Evolutionary conservation across 2,329 filamentous ascomycete genomes (phyloP), one percentile per base, ranked within the genome.

Genomic region (Ascochyta clinopodiicola): DNA sequence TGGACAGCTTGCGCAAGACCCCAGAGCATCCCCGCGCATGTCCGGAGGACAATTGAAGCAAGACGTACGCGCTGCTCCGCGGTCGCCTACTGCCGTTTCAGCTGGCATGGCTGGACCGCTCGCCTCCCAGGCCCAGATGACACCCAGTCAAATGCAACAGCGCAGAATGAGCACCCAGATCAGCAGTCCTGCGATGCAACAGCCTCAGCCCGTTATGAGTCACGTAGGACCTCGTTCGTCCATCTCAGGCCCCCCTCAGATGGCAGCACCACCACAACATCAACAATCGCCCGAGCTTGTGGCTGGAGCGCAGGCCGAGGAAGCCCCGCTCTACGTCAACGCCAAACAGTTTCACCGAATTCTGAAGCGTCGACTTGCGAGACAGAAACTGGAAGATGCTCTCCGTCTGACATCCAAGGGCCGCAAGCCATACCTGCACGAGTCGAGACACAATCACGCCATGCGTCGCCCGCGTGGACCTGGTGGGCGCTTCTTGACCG

Each of bases 261-360:
- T 83, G 74, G 76, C 81, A 49, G 81, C 86, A 9, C 79, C 85
- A 9, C 88, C 89, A 71, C 88, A 88, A 77, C 84, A 85, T 59
- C 86, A 86, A 56, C 87, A 91, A 60, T 94, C 92, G 1, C 91
- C 92, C 7, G 93, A 97, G 72, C 86, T 95, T 67, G 84, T 89
- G 1, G 81, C 88, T 7, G 82, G 81, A 13, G 84, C 84, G 13
- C 71, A 65, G 44, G 87, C 88, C 4, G 95, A 98, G 74, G 95
- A 99, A 72, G 94, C 94, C 0, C 95, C 95, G 0, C 81, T 99
- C 1, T 99, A 99, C 67, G 95, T 99, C 70, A 99, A 99, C 69
- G 95, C 95, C 5, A 99, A 99, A 76, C 95, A 99, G 71, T 99
- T 99, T 67, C 95, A 99, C 74, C 90, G 95, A 24, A 99, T 99